Base-by-base conservation (phyloP, 306 rosid species). In the Adenanthera pavonina region DNA sequence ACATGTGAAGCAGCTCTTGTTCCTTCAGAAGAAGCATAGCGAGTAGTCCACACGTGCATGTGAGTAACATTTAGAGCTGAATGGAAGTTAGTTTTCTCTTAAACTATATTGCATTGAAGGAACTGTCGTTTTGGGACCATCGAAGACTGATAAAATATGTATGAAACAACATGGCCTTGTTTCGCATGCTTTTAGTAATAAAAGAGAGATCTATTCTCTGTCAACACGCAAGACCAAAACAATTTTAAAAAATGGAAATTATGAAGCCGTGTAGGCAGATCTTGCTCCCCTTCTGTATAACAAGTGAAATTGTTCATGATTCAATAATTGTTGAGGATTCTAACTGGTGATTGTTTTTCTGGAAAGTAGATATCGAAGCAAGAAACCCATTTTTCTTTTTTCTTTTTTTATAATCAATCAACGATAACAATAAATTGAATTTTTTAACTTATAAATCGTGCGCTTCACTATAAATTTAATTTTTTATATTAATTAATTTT, bases 11-110 rank as follows among this genome's bases (percentile, higher is more conserved):
- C n/a, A 62, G 62, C 44, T 70, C 74, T 51, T 82, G 75, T 77
- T 62, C 35, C 60, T 78, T 47, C 19, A 34, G 14, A 64, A 48
- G 83, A 83, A 70, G 78, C 80, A 78, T 47, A 19, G 5, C 6
- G 3, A 76, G 15, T 2, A 47, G 60, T 59, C 8, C 46, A 79
- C 68, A 25, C 81, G 30, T 68, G 78, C 51, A 38, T 5, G 12
- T 67, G 68, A 10, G 51, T 56, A 11, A 12, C 6, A 4, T 72
- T 49, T 12, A 52, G 66, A 41, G 14, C 46, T 74, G 62, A 57
- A 54, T 47, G 20, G 43, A 35, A 62, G 69, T 40, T 5, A 74
- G 74, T 30, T 78, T 78, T 78, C 15, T 19, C 34, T 7, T 20
- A 62, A 80, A 67, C 30, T 25, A 25, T 25, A n/a, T 35, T 64